These are phyloP conservation scores for Chaetomiaceae sp. DNA, from an alignment of 2,329 filamentous ascomycete genomes.

Conservation along the genomic window DNA sequence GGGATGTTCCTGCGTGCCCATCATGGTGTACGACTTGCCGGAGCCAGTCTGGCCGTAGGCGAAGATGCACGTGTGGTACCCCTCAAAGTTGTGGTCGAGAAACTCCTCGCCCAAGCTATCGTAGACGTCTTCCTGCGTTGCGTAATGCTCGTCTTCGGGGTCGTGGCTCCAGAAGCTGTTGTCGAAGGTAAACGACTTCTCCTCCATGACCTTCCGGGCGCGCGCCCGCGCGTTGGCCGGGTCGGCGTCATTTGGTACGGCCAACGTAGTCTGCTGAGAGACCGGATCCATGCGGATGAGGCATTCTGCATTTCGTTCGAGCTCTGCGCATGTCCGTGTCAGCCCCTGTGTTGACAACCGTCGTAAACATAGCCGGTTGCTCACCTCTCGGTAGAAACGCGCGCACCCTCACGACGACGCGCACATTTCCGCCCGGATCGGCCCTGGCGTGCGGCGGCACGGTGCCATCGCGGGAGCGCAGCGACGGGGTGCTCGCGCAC, in stretches of 20 bases:
- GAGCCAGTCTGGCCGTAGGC: conserved; percentile 97
- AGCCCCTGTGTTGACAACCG: neutral
- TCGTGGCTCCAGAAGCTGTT: conserved; percentile 98
- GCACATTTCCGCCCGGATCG: conserved; percentile 68
- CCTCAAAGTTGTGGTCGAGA: conserved; percentile 97
- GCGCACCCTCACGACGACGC: conserved; percentile 74
- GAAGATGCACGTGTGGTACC: conserved; percentile 98
- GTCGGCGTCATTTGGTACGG: conserved; percentile 42
- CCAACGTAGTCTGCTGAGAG: conserved; percentile 77
- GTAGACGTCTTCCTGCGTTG: conserved; percentile 88
- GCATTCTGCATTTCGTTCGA: conserved; percentile 73
- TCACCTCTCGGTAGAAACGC: conserved; percentile 73
- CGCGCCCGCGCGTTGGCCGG: conserved; percentile 52
- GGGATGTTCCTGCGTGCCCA: conserved; percentile 79
- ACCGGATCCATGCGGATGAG: conserved; percentile 86
- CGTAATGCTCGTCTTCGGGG: conserved; percentile 73
- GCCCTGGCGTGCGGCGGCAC: conserved; percentile 50
- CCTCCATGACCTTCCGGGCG: conserved; percentile 69
- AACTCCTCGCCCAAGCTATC: conserved; percentile 93
- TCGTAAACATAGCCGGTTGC: conserved; percentile 16
- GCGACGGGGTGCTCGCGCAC: conserved; percentile 70
- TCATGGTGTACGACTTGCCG: conserved; percentile 97
- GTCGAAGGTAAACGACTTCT: conserved; percentile 92
- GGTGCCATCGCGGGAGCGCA: conserved; percentile 66
- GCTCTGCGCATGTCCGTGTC: conserved; percentile 49